Base-by-base conservation (phyloP, 2,329 filamentous ascomycete species). In the Sclerotinia nivalis region DNA sequence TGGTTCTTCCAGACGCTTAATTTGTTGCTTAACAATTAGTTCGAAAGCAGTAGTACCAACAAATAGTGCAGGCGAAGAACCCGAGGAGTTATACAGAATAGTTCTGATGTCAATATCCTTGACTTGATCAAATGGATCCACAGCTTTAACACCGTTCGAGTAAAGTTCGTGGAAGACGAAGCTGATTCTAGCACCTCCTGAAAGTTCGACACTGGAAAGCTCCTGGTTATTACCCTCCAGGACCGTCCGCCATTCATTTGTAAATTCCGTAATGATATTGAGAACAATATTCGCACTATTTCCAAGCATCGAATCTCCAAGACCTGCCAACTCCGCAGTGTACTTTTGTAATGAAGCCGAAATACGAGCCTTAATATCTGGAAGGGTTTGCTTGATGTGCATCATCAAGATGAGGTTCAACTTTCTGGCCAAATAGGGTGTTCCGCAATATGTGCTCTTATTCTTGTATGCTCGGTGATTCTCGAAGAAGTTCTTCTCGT, bases 151-250 rank as follows among this genome's bases (percentile, higher is more conserved):
- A 83, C 96, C 96, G 80, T 98, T 98, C 70, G 93, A 91, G 83
- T 99, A 99, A 22, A 99, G 86, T 81, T 99, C 96, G 82, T 99
- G 96, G 87, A 98, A 99, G 59, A 99, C 96, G 79, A 99, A 99
- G 80, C 93, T 97, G 80, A 99, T 99, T 88, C 96, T 91, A 68
- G 96, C 96, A 84, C 96, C 96, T 73, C 96, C 96, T 8, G 96
- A 98, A 72, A 99, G 86, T 81, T 99, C 96, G 1, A 92, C 88
- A 82, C 93, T 97, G 34, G 96, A 98, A 5, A 99, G 86, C 81
- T 99, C 96, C 73, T 93, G 93, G 82, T 96, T 98, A 83, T 97
- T 97, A 76, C 96, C 96, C 75, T 99, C 96, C 71, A 99, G 83
- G 31, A 99, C 93, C 31, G 94, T 97, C 76, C 95, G 89, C 88